phyloP scores from a whole-genome alignment of 1,284 basidiomycete genomes.

The Mycena citricolor region DNA sequence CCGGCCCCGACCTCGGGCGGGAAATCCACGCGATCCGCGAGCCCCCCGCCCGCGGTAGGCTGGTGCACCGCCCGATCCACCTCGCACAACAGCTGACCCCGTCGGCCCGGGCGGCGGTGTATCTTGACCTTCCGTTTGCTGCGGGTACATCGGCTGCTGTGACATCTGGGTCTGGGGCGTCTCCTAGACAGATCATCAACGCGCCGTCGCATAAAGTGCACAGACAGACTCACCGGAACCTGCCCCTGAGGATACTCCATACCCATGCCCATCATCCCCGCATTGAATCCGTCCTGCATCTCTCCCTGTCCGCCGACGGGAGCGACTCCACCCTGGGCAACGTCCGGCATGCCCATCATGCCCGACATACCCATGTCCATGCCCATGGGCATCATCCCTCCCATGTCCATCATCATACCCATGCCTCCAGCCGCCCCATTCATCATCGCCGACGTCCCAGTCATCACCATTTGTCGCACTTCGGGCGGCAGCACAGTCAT shows the following conservation, averaged over 20 bases:
- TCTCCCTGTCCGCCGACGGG: conserved; percentile 35
- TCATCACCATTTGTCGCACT: conserved; percentile 80
- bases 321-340: conserved; percentile 44
- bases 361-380: conserved; percentile 49
- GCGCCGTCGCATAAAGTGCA: too few species aligned
- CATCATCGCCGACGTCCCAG: conserved; percentile 73
- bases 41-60: conserved; percentile 52
- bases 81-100: too few species aligned
- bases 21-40: conserved; percentile 39
- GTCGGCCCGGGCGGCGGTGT: conserved; percentile 35
- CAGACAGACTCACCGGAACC: conserved; percentile 37
- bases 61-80: conserved; percentile 43
- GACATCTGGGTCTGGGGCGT: conserved; percentile 15
- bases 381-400: conserved; percentile 59
- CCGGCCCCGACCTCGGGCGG: conserved; percentile 48
- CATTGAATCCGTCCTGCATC: conserved; percentile 46
- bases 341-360: conserved; percentile 49
- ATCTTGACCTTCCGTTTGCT: too few species aligned
- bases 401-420: conserved; percentile 53
- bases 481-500: conserved; percentile 71
- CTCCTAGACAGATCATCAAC: not conserved
- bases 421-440: conserved; percentile 51
- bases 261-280: conserved; percentile 50
- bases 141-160: conserved; percentile 21
- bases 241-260: conserved; percentile 55